Percentiles rank a stretch among this genome's conserved stretches.
phyloP scores from a whole-genome alignment of 305 asterid genomes.

The Petunia hybrid region DNA sequence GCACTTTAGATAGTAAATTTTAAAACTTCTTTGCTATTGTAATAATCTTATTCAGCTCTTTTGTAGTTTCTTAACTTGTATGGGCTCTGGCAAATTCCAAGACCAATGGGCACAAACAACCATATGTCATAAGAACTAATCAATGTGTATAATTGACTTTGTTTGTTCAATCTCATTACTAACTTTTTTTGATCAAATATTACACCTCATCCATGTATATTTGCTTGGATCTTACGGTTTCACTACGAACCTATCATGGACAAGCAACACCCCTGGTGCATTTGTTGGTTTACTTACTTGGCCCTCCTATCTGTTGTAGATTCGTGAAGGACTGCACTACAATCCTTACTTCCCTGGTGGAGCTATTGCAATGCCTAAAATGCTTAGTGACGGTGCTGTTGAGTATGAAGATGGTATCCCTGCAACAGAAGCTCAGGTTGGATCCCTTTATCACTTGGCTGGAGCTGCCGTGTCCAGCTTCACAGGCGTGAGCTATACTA shows the following conservation, averaged over 20 bases:
- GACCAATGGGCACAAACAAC: conserved; percentile 6
- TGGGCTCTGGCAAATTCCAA: not conserved
- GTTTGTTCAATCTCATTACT: not conserved
- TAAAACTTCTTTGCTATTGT: not conserved
- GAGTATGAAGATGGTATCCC: conserved; percentile 90
- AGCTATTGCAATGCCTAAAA: conserved; percentile 94
- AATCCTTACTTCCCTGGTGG: conserved; percentile 96
- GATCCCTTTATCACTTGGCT: conserved; percentile 11
- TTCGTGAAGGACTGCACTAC: conserved; percentile 88
- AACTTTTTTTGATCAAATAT: not conserved
- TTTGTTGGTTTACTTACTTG: not conserved
- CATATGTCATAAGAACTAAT: not conserved
- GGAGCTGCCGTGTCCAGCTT: conserved; percentile 10
- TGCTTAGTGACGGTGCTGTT: conserved; percentile 91
- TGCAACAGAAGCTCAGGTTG: conserved; percentile 91
- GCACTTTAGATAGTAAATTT: not conserved
- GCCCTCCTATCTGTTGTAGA: conserved; percentile 43
- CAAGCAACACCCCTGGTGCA: not conserved
- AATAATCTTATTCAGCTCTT: not conserved
- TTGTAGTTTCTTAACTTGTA: not conserved
- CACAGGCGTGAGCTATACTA: not conserved
- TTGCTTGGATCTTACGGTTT: not conserved
- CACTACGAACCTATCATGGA: conserved; percentile 5
- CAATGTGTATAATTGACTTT: not conserved
- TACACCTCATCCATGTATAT: not conserved